These are phyloP conservation scores for Emergomyces pasteurianus DNA, from an alignment of 2,329 filamentous ascomycete species.

Conservation along the genomic window DNA sequence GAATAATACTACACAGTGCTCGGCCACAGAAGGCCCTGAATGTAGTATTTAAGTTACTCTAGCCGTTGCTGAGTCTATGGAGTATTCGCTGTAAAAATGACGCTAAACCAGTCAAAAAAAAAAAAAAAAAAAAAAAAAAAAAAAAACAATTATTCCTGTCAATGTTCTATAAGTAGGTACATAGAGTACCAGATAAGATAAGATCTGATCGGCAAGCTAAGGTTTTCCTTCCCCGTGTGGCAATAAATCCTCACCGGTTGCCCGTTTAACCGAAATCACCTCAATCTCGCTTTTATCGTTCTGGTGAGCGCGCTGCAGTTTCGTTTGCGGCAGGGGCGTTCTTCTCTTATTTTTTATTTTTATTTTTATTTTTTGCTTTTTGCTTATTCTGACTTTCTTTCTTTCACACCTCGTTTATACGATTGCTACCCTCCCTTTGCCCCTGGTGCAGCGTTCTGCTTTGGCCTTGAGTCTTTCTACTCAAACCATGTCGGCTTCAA, in stretches of 20 bases:
- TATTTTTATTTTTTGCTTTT: too few species aligned
- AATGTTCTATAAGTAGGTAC: too few species aligned
- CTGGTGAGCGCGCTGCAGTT: background rate
- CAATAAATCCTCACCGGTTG: background rate
- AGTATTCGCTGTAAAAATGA: too few species aligned
- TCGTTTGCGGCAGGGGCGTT: too few species aligned
- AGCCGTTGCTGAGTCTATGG: too few species aligned
- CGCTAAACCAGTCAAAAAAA: too few species aligned
- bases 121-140: too few species aligned
- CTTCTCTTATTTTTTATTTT: too few species aligned
- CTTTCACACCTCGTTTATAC: background rate
- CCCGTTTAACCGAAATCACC: background rate
- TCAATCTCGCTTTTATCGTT: background rate
- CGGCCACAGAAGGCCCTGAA: too few species aligned
- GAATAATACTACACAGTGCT: too few species aligned
- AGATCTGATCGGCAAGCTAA: background rate
- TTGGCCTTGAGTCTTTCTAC: background rate
- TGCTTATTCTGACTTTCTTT: background rate
- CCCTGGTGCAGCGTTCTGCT: background rate
- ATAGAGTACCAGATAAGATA: background rate
- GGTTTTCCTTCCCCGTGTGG: background rate
- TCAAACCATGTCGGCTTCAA: conserved; percentile 45
- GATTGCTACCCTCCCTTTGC: background rate
- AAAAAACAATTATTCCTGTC: too few species aligned
- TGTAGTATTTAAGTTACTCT: too few species aligned